Evolutionary conservation across 2,329 filamentous ascomycete species (phyloP).

Genomic region (Fusarium solani-melongenae): DNA sequence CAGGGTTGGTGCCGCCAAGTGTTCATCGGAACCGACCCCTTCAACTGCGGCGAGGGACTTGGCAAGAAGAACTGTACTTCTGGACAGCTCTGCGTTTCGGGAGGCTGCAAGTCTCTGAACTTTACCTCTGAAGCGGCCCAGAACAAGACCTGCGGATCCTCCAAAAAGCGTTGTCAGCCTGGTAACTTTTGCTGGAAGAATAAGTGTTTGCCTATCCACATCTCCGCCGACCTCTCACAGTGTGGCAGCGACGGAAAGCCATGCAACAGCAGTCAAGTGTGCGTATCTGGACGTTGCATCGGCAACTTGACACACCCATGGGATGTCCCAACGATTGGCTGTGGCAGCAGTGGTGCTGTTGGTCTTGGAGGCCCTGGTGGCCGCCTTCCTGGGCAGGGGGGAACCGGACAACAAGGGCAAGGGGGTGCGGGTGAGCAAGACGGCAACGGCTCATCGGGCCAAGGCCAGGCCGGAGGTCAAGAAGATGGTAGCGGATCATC

Average conservation of each 20-base stretch:
- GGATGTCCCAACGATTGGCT: not conserved
- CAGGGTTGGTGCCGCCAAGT: conserved; percentile 18
- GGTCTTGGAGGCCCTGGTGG: conserved; percentile 17
- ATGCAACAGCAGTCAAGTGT: conserved; percentile 17
- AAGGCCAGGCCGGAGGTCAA: not conserved
- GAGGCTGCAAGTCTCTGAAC: conserved; percentile 14
- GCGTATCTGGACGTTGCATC: conserved; percentile 22
- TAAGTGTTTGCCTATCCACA: conserved; percentile 9
- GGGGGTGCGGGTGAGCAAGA: not conserved
- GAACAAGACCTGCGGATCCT: conserved; percentile 4
- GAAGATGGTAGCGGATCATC: not conserved
- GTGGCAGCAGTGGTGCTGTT: conserved; percentile 5
- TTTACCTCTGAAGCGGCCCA: conserved; percentile 6
- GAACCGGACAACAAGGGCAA: not conserved
- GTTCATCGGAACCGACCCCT: conserved; percentile 25
- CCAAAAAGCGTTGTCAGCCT: conserved; percentile 1
- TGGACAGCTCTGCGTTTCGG: conserved; percentile 24
- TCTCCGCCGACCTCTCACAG: conserved; percentile 21
- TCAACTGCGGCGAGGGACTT: conserved; percentile 7
- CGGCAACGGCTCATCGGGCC: not conserved
- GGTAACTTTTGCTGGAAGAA: conserved; percentile 18
- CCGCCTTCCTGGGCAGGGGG: conserved; percentile 1
- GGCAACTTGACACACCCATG: conserved; percentile 10
- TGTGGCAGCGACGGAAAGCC: conserved; percentile 8
- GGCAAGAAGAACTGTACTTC: conserved; percentile 15